Percentiles rank a stretch among this genome's conserved stretches.
These are phyloP conservation scores for Myrmaecium sp. DNA, from an alignment of 2,329 filamentous ascomycete species.

Conservation along the genomic window DNA sequence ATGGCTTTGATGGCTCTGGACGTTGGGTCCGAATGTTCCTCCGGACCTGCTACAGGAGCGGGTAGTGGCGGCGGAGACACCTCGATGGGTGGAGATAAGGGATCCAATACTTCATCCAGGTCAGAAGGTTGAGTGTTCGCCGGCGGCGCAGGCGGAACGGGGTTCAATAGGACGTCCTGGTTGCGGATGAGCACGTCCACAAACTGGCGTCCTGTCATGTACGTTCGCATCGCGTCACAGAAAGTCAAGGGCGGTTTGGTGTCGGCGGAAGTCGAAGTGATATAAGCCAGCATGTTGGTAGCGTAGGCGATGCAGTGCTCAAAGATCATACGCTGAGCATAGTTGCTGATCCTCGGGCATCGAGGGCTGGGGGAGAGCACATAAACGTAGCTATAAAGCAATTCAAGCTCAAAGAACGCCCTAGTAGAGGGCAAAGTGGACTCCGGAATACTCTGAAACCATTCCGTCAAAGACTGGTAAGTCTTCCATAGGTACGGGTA, in stretches of 20 bases:
- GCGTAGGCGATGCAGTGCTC: conserved; percentile 76
- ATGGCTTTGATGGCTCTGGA: conserved; percentile 28
- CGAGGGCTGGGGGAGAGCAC: conserved; percentile 67
- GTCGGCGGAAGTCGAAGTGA: conserved; percentile 34
- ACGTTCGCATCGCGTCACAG: conserved; percentile 71
- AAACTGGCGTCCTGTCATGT: conserved; percentile 46
- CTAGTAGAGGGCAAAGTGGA: conserved; percentile 48
- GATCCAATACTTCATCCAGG: conserved; percentile 16
- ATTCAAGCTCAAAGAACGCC: conserved; percentile 69
- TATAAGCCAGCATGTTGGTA: conserved; percentile 51
- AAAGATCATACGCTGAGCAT: conserved; percentile 67
- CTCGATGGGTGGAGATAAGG: conserved; percentile 16
- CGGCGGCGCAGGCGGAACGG: conserved; percentile 22
- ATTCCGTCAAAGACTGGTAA: conserved; percentile 60
- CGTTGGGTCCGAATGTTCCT: conserved; percentile 17
- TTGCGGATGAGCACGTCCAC: conserved; percentile 38
- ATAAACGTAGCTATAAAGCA: conserved; percentile 82
- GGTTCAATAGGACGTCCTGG: conserved; percentile 27
- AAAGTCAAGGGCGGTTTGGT: conserved; percentile 61
- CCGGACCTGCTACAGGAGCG: conserved; percentile 5
- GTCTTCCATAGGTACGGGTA: conserved; percentile 58
- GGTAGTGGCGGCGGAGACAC: conserved; percentile 17
- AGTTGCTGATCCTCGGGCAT: conserved; percentile 55
- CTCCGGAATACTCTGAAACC: conserved; percentile 61
- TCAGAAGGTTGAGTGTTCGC: conserved; percentile 12